A percentile compares a stretch with the other conserved stretches of the same genome.
These are phyloP conservation scores for Starmerella stellata DNA, from an alignment of 805 yeast genomes.

Conservation along the genomic window DNA sequence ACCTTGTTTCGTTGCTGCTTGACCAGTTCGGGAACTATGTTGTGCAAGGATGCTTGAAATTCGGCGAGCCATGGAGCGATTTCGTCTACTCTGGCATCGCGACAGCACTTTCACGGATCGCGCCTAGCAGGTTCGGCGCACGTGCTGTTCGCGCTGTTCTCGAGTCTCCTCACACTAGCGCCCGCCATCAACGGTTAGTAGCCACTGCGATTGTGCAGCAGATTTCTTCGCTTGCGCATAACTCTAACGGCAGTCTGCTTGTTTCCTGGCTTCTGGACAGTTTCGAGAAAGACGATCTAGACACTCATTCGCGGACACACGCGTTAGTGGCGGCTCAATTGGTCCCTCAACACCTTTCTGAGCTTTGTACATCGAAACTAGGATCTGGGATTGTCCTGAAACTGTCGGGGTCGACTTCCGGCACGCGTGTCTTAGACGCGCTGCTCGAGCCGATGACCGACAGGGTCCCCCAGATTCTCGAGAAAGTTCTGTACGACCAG, in stretches of 20 bases:
- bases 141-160: constrained; percentile 85
- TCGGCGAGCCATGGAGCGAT: constrained; percentile 74
- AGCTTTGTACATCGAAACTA: constrained; percentile 58
- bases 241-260: constrained; percentile 72
- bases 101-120: constrained; percentile 58
- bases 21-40: constrained; percentile 97
- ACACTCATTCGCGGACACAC: constrained; percentile 23
- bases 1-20: constrained; percentile 66
- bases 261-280: constrained; percentile 92
- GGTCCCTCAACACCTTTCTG: constrained; percentile 37
- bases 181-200: constrained; percentile 51
- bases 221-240: constrained; percentile 61
- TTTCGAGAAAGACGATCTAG: constrained; percentile 28
- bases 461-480: constrained; percentile 31
- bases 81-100: constrained; percentile 73
- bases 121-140: constrained; percentile 84
- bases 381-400: constrained; percentile 72
- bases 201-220: constrained; percentile 62
- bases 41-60: constrained; percentile 80
- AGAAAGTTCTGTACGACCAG: constrained; percentile 45
- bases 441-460: constrained; percentile 32
- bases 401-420: constrained; percentile 28
- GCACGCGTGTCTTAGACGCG: constrained; percentile 34
- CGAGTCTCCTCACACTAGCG: constrained; percentile 53
- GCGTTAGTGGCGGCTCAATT: constrained; percentile 44